Base-by-base conservation (phyloP, 495 filamentous ascomycete species). In the Glonium stellatum region DNA sequence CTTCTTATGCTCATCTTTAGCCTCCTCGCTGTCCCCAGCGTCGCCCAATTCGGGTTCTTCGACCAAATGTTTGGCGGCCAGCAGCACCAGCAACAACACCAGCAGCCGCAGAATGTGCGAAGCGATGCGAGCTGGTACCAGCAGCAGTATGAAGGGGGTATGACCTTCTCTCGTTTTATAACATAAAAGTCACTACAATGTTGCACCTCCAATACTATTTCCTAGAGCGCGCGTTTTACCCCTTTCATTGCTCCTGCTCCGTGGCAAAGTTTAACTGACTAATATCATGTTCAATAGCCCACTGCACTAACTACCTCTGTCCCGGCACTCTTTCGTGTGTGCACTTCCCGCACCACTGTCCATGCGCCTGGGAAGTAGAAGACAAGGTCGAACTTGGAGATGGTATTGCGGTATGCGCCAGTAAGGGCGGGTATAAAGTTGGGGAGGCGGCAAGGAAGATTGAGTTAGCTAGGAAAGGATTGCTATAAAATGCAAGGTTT, bases 331-430 rank as follows among this genome's bases (percentile, higher is more conserved):
- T 96, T 23, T 86, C 89, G 5, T 97, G 91, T 76, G 91, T 97
- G 1, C 84, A 88, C 69, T 89, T 95, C 78, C 90, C 91, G 8
- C 90, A 95, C 72, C 91, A 97, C 74, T 97, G 91, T 71, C 91
- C 91, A 6, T 97, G 91, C 72, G 78, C 89, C 1, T 91, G 87
- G 76, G 86, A 89, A 15, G 79, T 88, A 48, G 88, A 95, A 70
- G 90, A 97, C 67, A 97, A 97, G 67, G 82, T 92, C 55, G 91
- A 97, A 73, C 74, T 93, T 36, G 87, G 84, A 15, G 87, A 92
- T 12, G 91, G 91, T 10, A 87, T 84, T 65, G 79, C 88, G 13
- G 76, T 92, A 63, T 97, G 91, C 71, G 79, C 87, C 4, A 89
- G 84, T 25, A 90, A 84, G 68, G 90, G 90, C 1, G 91, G 91